Percentiles rank a stretch among this genome's conserved stretches.
Conservation (phyloP, 1,284 basidiomycete genomes). For the Erythrobasidium hasegawianum region DNA sequence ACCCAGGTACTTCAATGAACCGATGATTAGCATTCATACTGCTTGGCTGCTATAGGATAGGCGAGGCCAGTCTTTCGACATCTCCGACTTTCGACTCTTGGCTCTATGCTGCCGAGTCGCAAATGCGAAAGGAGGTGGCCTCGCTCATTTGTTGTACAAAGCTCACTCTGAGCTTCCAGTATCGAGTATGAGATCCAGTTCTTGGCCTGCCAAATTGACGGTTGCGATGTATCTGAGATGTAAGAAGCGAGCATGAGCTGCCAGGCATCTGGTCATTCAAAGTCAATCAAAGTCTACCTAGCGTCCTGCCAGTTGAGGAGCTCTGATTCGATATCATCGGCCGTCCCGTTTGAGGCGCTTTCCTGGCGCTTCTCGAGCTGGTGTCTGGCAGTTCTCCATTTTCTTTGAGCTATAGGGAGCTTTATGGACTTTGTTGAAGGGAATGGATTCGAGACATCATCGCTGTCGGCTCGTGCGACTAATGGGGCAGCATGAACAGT, state of each 20-base stretch:
- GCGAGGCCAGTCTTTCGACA: too few species aligned
- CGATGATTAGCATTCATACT: too few species aligned
- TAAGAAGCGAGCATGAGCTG: background rate
- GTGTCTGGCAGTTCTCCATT: background rate
- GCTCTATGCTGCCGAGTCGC: too few species aligned
- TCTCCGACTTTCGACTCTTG: too few species aligned
- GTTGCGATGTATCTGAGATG: constrained; percentile 8
- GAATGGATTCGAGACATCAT: too few species aligned
- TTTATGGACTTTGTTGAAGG: too few species aligned
- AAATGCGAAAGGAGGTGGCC: background rate
- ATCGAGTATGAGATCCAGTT: constrained; percentile 29
- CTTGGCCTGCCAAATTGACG: constrained; percentile 25
- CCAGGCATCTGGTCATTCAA: background rate
- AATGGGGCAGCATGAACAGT: too few species aligned
- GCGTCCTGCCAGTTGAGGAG: constrained; percentile 27
- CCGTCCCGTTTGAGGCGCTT: background rate
- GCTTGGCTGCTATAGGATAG: too few species aligned
- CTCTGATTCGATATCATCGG: constrained; percentile 1
- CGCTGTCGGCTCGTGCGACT: too few species aligned
- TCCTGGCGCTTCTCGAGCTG: constrained; percentile 15
- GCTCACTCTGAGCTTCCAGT: constrained; percentile 20
- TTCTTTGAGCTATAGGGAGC: too few species aligned
- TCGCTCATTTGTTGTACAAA: too few species aligned
- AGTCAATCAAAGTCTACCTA: constrained; percentile 18
- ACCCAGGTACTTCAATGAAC: constrained; percentile 12